A percentile compares a stretch with the other conserved stretches of the same genome.
phyloP scores from a whole-genome alignment of 306 rosid species.

The Crotalaria pallida region DNA sequence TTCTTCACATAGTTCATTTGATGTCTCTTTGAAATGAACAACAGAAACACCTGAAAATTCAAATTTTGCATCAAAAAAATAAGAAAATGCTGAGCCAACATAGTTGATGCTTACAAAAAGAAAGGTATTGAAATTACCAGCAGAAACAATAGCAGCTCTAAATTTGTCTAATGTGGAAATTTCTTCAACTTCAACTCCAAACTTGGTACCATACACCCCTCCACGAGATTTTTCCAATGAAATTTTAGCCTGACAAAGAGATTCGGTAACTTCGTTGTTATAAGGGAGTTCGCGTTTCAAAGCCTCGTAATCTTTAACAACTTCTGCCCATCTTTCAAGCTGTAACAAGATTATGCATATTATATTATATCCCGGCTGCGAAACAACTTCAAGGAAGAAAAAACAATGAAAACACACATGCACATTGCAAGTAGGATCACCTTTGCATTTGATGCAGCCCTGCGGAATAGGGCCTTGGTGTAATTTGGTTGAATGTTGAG shows the following conservation, averaged over 20 bases:
- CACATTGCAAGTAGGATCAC: conserved; percentile 24
- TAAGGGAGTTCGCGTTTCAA: conserved; percentile 71
- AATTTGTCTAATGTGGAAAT: conserved; percentile 60
- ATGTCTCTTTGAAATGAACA: conserved; percentile 65
- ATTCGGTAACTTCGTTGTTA: conserved; percentile 67
- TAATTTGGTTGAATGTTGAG: conserved; percentile 75
- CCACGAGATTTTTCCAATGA: conserved; percentile 53
- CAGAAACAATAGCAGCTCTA: conserved; percentile 49
- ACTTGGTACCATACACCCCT: conserved; percentile 34
- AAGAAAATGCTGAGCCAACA: conserved; percentile 12
- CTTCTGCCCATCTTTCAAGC: conserved; percentile 91
- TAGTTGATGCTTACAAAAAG: background rate
- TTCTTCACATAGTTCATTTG: conserved; percentile 64
- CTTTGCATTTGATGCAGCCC: conserved; percentile 81
- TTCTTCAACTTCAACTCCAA: conserved; percentile 79
- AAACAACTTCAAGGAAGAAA: conserved; percentile 5
- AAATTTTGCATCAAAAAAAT: conserved; percentile 18
- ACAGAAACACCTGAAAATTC: conserved; percentile 65
- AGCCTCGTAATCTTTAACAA: conserved; percentile 68
- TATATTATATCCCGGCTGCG: background rate
- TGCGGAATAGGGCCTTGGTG: conserved; percentile 77
- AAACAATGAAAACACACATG: background rate
- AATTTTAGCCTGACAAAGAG: conserved; percentile 58
- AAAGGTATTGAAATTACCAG: conserved; percentile 49
- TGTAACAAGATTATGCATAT: conserved; percentile 27